A percentile compares a stretch with the other conserved stretches of the same genome.
Conservation (phyloP, 2,329 filamentous ascomycete genomes). For the Chaetomiaceae sp. region DNA sequence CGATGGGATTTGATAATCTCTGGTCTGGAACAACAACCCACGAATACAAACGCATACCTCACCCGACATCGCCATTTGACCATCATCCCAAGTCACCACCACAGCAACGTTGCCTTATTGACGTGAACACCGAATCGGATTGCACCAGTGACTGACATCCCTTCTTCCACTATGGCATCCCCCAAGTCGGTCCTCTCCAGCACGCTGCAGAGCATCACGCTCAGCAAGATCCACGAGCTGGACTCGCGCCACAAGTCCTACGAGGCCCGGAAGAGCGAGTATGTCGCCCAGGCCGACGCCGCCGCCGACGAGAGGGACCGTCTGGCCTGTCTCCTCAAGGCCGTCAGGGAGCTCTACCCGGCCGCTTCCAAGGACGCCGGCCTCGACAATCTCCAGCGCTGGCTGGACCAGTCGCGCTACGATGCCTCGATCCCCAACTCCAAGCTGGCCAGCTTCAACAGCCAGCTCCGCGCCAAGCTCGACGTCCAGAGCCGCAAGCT, state of each 20-base stretch:
- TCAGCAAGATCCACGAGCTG: conserved; percentile 30
- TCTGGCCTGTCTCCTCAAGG: conserved; percentile 23
- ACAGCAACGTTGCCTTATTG: no score
- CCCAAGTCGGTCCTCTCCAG: conserved; percentile 27
- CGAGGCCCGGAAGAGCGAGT: conserved; percentile 38
- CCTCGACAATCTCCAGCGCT: conserved; percentile 32
- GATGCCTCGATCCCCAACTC: conserved; percentile 33
- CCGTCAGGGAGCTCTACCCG: conserved; percentile 23
- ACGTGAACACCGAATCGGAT: no score
- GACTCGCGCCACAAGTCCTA: conserved; percentile 30
- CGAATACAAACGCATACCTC: no score
- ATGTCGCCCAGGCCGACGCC: conserved; percentile 31
- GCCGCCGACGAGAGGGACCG: conserved; percentile 19
- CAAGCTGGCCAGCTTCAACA: conserved; percentile 31
- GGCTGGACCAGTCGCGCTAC: conserved; percentile 34
- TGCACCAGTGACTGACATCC: no score
- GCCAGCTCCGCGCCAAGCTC: conserved; percentile 30
- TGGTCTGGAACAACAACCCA: no score
- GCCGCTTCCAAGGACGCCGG: conserved; percentile 8
- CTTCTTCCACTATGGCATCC: no score
- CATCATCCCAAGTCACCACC: no score
- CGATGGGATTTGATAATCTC: no score
- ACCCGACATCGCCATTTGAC: no score
- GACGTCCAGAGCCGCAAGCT: conserved; percentile 35
- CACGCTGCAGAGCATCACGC: conserved; percentile 29